Evolutionary conservation across 805 yeast species (phyloP).

Genomic region (Candida krabiensis): DNA sequence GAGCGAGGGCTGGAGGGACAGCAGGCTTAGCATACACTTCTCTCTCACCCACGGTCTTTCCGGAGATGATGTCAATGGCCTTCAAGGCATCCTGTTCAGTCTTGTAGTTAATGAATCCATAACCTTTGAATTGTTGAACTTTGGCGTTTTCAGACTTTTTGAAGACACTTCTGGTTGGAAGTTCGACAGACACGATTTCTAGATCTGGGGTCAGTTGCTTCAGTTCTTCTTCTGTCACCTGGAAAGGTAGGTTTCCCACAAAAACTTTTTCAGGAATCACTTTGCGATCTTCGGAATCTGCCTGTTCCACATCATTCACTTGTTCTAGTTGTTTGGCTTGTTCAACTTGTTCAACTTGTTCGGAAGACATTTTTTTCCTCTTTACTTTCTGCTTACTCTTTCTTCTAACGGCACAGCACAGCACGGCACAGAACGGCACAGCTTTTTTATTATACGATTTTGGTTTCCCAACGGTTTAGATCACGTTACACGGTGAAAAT

Average conservation of each 20-base stretch:
- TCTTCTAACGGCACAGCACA: constrained; percentile 4
- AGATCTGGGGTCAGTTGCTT: constrained; percentile 38
- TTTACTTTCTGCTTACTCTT: constrained; percentile 4
- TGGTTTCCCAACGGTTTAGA: too few relatives aligned
- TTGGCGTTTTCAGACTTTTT: constrained; percentile 23
- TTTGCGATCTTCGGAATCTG: constrained; percentile 13
- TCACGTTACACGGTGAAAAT: too few relatives aligned
- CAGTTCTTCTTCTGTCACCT: constrained; percentile 45
- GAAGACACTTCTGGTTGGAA: constrained; percentile 30
- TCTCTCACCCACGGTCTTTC: constrained; percentile 33
- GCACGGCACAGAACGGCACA: constrained; percentile 2
- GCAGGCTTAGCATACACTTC: constrained; percentile 54
- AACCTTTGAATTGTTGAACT: constrained; percentile 31
- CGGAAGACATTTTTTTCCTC: constrained; percentile 10
- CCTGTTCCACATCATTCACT: not conserved
- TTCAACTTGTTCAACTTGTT: constrained; percentile 9
- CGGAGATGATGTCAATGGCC: constrained; percentile 48
- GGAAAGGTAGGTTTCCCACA: constrained; percentile 46
- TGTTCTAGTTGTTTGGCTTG: constrained; percentile 7
- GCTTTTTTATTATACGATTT: constrained; percentile 1
- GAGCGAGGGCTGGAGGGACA: constrained; percentile 31
- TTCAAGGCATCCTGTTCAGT: constrained; percentile 60
- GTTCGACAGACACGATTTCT: constrained; percentile 32
- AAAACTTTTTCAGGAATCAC: constrained; percentile 45
- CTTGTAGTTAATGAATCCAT: constrained; percentile 57